These are phyloP conservation scores for Panicum miliaceum DNA, from an alignment of 176 grass and related monocot genomes.

Conservation along the genomic window DNA sequence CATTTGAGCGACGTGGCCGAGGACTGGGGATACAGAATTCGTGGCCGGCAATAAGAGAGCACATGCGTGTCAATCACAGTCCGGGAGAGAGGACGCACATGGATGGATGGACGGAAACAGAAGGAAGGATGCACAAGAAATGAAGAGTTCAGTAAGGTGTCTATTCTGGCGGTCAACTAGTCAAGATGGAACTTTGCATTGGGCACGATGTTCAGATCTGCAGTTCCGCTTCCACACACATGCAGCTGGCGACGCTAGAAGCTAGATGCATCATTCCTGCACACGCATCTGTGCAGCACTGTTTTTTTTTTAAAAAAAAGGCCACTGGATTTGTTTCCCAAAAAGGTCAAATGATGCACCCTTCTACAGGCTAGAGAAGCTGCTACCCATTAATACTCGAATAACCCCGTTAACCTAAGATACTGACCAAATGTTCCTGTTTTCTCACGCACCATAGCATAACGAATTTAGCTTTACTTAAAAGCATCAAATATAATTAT, in stretches of 20 bases:
- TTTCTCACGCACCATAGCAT: not conserved
- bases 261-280: not conserved
- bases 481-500: constrained; percentile 8
- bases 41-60: not conserved
- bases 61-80: constrained; percentile 40
- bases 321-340: not conserved
- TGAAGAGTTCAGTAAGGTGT: not conserved
- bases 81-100: constrained; percentile 22
- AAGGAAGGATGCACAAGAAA: constrained; percentile 39
- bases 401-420: not conserved
- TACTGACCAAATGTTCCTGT: not conserved
- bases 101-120: constrained; percentile 20
- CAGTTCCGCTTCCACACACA: not conserved
- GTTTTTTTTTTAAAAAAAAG: not conserved
- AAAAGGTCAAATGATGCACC: not conserved
- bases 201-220: constrained; percentile 5
- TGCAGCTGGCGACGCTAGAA: constrained; percentile 5
- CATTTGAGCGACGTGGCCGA: not conserved
- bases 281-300: not conserved
- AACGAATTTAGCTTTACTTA: not conserved
- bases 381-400: not conserved
- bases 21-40: not conserved
- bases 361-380: not conserved
- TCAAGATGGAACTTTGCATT: constrained; percentile 5
- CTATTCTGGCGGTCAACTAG: constrained; percentile 25